Evolutionary conservation across 345 rosid species (phyloP).

Genomic region (Boechera stricta): DNA sequence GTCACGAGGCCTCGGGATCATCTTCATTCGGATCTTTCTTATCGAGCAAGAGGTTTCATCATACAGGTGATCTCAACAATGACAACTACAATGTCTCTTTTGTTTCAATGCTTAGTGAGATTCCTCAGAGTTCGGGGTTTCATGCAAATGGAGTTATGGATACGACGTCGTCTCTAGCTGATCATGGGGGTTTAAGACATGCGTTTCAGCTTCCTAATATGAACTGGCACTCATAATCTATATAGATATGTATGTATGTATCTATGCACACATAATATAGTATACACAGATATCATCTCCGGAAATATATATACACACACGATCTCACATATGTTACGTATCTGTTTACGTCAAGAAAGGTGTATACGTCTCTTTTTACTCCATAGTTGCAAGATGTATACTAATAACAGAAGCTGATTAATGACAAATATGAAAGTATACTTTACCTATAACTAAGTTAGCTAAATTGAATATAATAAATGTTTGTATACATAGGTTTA

Average conservation of each 20-base stretch:
- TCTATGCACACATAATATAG: constrained; percentile 17
- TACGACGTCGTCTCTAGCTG: constrained; percentile 47
- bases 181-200: constrained; percentile 63
- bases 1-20: constrained; percentile 40
- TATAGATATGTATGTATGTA: constrained; percentile 24
- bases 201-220: constrained; percentile 63
- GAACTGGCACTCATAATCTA: constrained; percentile 53
- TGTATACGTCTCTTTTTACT: constrained; percentile 40
- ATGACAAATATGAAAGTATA: constrained; percentile 6
- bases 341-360: constrained; percentile 35
- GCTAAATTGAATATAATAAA: background rate
- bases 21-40: constrained; percentile 46
- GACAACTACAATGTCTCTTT: constrained; percentile 56
- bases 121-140: constrained; percentile 59
- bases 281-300: constrained; percentile 27
- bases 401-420: constrained; percentile 39
- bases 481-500: too few species aligned
- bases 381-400: constrained; percentile 37
- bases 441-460: constrained; percentile 1
- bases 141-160: constrained; percentile 53
- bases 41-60: constrained; percentile 57
- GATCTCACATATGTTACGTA: constrained; percentile 35
- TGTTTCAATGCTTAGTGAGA: constrained; percentile 63
- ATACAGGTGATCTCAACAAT: constrained; percentile 54
- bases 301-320: constrained; percentile 15